Base-by-base conservation (phyloP, 139 green algal genomes). In the Raphidocelis subcapitata region DNA sequence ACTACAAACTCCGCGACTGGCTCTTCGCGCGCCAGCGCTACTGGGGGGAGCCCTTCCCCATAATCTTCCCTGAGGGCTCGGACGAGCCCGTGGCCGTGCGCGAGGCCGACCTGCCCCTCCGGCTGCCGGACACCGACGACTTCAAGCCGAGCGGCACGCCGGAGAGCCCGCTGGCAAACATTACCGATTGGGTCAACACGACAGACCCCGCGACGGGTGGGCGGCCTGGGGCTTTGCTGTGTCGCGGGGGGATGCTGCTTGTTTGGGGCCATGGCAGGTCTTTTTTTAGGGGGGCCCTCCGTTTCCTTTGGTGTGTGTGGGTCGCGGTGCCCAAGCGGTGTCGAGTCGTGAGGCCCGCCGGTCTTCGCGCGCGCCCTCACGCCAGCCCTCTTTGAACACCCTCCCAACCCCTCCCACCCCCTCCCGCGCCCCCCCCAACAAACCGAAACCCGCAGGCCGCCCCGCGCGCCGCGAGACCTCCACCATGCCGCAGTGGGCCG, bases 1-100 rank as follows among this genome's bases (percentile, higher is more conserved):
- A 99, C 81, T 99, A 94, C 88, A 99, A 98, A 82, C 88, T 99
- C 59, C 81, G 95, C 1, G 96, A 99, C 86, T 99, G 96, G 96
- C 87, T 99, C 62, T 99, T 99, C 81, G 95, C 96, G 2, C 84
- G 96, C 36, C 96, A 99, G 86, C 83, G 96, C 8, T 99, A 99
- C 83, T 99, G 96, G 96, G 96, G 96, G 1, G 96, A 99, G 81
- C 96, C 96, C 33, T 98, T 99, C 84, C 96, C 96, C n/a, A 81
- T 99, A 5, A 77, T 98, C 14, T 71, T 72, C 71, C 62, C 47
- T 5, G 62, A 70, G 55, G 72, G 67, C 28, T 51, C 54, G 4
- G 73, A 77, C 29, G 72, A 75, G 41, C 67, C 91, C 0, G 75
- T 93, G 16, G 56, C 91, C 0, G 67, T 99, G 1, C 65, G 81